Conservation (phyloP, 1,139 yeast species). For the Kodamaea anthophila region DNA sequence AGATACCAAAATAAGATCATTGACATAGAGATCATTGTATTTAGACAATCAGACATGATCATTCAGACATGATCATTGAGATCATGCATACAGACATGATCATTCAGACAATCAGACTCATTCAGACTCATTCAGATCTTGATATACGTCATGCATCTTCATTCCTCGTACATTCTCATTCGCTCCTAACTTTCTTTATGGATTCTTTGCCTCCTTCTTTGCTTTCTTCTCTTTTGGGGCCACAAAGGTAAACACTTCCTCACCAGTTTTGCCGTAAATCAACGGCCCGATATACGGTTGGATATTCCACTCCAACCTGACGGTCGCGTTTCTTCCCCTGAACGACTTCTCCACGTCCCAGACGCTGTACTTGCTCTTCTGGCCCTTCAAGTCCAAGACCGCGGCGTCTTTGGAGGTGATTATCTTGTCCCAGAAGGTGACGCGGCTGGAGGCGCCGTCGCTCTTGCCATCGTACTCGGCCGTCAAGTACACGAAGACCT, state of each 20-base stretch:
- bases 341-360: slow-evolving; percentile 79
- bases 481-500: slow-evolving; percentile 80
- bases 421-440: slow-evolving; percentile 89
- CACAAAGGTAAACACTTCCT: slow-evolving; percentile 25
- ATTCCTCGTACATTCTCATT: too few relatives aligned
- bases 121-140: too few relatives aligned
- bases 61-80: too few relatives aligned
- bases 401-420: slow-evolving; percentile 58
- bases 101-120: too few relatives aligned
- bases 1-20: too few relatives aligned
- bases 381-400: slow-evolving; percentile 42
- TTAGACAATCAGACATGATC: too few relatives aligned
- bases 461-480: slow-evolving; percentile 76
- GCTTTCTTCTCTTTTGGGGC: slow-evolving; percentile 13
- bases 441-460: slow-evolving; percentile 49
- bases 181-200: too few relatives aligned
- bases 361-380: slow-evolving; percentile 71
- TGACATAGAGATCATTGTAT: too few relatives aligned
- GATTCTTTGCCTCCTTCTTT: slow-evolving; percentile 2
- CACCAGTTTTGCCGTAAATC: slow-evolving; percentile 55
- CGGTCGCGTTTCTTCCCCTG: slow-evolving; percentile 59
- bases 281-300: slow-evolving; percentile 89
- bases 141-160: too few relatives aligned
- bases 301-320: slow-evolving; percentile 81
- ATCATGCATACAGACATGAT: too few relatives aligned